These are phyloP conservation scores for Eucalyptus sp. DNA, from an alignment of 345 rosid genomes.

Conservation along the genomic window DNA sequence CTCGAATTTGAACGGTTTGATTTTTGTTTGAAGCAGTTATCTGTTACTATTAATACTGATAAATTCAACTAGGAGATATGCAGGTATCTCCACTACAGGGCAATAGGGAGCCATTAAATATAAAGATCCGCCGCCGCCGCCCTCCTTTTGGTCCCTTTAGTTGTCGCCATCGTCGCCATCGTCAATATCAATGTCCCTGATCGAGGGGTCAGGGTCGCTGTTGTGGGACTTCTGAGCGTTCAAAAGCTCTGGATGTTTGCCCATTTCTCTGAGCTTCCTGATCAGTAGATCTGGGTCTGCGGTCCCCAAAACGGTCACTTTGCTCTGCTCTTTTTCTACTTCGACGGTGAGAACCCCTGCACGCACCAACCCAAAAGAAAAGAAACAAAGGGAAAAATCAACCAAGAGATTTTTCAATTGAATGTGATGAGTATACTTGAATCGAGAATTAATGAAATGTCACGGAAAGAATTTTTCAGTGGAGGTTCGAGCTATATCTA, in stretches of 20 bases:
- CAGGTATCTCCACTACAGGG: not conserved
- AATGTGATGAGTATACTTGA: no score
- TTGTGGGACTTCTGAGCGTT: conserved; percentile 39
- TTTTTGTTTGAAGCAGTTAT: not conserved
- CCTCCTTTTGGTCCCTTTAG: conserved; percentile 26
- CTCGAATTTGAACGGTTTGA: no score
- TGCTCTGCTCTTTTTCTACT: conserved; percentile 71
- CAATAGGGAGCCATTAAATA: not conserved
- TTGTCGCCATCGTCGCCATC: conserved; percentile 40
- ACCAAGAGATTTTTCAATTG: not conserved
- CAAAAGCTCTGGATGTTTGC: conserved; percentile 85
- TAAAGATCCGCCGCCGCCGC: not conserved
- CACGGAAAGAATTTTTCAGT: no score
- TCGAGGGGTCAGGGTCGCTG: conserved; percentile 34
- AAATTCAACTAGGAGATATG: not conserved
- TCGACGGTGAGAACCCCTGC: conserved; percentile 62
- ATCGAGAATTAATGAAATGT: no score
- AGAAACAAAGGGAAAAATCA: not conserved
- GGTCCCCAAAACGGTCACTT: conserved; percentile 75
- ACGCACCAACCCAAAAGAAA: not conserved
- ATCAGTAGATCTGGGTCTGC: conserved; percentile 58
- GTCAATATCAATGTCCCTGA: conserved; percentile 63
- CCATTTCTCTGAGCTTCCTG: conserved; percentile 73
- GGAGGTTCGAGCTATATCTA: no score
- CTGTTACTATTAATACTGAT: not conserved